Conservation (phyloP, 108 stramenopile species). For the Cafeteria roenbergensis region DNA sequence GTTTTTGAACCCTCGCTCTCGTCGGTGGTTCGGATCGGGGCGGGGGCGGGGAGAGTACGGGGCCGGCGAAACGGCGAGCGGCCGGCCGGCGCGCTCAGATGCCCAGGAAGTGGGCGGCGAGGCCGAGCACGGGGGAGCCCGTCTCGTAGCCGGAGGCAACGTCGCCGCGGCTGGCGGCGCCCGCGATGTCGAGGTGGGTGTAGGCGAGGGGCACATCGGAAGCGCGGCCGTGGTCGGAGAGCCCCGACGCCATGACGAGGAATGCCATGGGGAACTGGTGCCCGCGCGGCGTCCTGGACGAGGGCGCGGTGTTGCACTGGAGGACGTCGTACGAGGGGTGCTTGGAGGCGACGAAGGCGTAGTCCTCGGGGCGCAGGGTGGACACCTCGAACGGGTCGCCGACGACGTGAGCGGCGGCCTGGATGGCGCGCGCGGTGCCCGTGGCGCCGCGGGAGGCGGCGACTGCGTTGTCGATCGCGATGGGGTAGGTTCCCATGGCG, state of each 20-base stretch:
- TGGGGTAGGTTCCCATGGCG: not conserved
- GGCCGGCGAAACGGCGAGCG: too few relatives aligned
- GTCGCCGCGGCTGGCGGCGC: not conserved
- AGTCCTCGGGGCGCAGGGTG: constrained; percentile 6
- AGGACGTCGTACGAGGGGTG: not conserved
- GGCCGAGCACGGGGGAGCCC: not conserved
- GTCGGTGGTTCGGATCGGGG: too few relatives aligned
- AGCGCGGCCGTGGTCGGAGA: not conserved
- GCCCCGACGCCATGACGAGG: not conserved
- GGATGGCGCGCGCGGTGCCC: not conserved
- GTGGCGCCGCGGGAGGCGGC: too few relatives aligned
- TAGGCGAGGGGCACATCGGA: constrained; percentile 1
- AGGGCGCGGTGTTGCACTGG: constrained; percentile 8
- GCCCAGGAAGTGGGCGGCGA: not conserved
- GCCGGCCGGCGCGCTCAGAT: too few relatives aligned
- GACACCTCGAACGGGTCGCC: constrained; percentile 7
- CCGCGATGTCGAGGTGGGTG: constrained; percentile 9
- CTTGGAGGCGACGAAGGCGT: not conserved
- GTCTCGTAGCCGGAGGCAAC: constrained; percentile 1
- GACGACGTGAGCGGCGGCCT: not conserved
- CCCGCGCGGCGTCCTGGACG: constrained; percentile 6
- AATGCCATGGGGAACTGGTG: constrained; percentile 10
- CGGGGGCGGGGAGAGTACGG: too few relatives aligned
- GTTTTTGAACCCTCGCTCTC: too few relatives aligned
- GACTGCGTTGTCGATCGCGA: not conserved